Evolutionary conservation across 257 asterid species (phyloP).

Genomic region (Prunella vulgaris): DNA sequence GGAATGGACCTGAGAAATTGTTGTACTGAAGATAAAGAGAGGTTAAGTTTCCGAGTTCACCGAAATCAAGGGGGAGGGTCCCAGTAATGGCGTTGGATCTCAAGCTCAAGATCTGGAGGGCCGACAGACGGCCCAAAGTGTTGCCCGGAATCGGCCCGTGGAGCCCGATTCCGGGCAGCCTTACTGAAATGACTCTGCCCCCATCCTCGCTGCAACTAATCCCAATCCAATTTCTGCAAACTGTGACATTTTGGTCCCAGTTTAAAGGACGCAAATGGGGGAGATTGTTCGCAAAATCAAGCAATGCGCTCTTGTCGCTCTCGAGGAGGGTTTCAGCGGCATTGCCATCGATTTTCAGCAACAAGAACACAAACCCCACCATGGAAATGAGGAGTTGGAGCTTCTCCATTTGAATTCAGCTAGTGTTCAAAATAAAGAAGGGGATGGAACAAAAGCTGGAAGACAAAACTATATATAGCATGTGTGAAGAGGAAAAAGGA

Average conservation of each 20-base stretch:
- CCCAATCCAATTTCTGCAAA: constrained; percentile 78
- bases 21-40: constrained; percentile 72
- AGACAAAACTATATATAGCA: neutral
- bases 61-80: constrained; percentile 54
- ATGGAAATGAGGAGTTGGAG: constrained; percentile 28
- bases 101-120: constrained; percentile 85
- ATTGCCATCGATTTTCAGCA: constrained; percentile 23
- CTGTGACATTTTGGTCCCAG: constrained; percentile 48
- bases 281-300: constrained; percentile 47
- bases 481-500: constrained; percentile 13
- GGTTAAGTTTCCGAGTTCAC: constrained; percentile 51
- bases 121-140: constrained; percentile 65
- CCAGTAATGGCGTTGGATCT: constrained; percentile 77
- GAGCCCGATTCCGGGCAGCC: constrained; percentile 84
- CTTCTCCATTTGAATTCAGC: neutral
- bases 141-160: constrained; percentile 68
- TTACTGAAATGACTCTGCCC: constrained; percentile 50
- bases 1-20: constrained; percentile 62
- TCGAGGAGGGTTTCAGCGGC: constrained; percentile 31
- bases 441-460: no score
- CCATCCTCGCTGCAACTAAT: constrained; percentile 64
- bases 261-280: constrained; percentile 54
- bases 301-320: constrained; percentile 68
- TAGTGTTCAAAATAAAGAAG: no score
- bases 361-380: constrained; percentile 28